phyloP scores from a whole-genome alignment of 352 stramenopile species.

The Phytopythium cucurbitacearum region DNA sequence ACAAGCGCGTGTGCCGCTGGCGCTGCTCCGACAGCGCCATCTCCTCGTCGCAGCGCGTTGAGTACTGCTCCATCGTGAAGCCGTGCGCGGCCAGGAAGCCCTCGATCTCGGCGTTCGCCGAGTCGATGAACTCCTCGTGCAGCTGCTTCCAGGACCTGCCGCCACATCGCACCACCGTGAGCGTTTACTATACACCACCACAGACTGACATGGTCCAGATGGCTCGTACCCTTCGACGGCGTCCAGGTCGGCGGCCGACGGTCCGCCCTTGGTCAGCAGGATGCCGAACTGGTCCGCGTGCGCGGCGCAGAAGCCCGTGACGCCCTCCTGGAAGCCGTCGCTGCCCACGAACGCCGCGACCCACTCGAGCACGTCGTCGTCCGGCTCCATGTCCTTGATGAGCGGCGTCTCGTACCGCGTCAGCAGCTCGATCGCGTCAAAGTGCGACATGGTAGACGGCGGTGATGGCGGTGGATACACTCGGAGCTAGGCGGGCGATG shows the following conservation, averaged over 20 bases:
- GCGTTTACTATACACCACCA: not conserved
- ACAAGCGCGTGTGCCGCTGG: constrained; percentile 69
- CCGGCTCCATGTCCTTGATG: constrained; percentile 78
- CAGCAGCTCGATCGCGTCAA: constrained; percentile 78
- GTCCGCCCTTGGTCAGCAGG: constrained; percentile 57
- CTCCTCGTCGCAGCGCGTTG: constrained; percentile 63
- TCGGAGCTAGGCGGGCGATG: too few species aligned
- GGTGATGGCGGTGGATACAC: too few species aligned
- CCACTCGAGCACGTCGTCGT: constrained; percentile 80
- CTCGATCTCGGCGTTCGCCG: constrained; percentile 64
- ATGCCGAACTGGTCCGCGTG: constrained; percentile 60
- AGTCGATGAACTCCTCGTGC: constrained; percentile 68
- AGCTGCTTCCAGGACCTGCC: constrained; percentile 58
- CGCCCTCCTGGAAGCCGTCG: constrained; percentile 57
- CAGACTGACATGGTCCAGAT: not conserved
- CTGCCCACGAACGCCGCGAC: constrained; percentile 70
- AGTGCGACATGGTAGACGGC: constrained; percentile 30
- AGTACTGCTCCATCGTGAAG: constrained; percentile 77
- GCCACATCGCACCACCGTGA: not conserved
- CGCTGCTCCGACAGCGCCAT: constrained; percentile 62
- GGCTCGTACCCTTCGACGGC: constrained; percentile 34
- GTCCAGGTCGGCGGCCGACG: constrained; percentile 49
- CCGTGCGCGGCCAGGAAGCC: constrained; percentile 48
- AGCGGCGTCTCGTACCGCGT: constrained; percentile 75
- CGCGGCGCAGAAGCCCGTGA: constrained; percentile 60